Conservation (phyloP, 495 filamentous ascomycete genomes). For the Stereocaulon alpinum region DNA sequence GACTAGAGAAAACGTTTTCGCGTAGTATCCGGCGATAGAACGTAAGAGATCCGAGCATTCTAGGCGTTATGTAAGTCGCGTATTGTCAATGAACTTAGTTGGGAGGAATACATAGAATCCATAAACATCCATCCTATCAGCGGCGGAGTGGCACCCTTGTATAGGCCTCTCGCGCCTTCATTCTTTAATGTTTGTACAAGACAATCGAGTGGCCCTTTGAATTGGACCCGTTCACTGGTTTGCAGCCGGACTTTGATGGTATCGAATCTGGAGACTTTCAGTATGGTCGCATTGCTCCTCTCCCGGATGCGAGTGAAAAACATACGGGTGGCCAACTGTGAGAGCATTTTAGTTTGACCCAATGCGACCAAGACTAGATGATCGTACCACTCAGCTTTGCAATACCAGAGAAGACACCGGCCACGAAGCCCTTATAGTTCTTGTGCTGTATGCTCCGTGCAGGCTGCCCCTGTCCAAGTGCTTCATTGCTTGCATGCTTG, state of each 20-base stretch:
- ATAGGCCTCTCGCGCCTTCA: constrained; percentile 69
- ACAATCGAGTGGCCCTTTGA: constrained; percentile 81
- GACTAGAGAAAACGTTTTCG: constrained; percentile 63
- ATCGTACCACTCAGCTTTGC: constrained; percentile 73
- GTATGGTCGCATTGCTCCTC: constrained; percentile 38
- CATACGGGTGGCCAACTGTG: constrained; percentile 58
- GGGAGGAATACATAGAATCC: constrained; percentile 58
- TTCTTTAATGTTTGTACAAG: constrained; percentile 68
- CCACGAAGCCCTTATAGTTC: constrained; percentile 88
- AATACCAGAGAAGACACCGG: constrained; percentile 85
- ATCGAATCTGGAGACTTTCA: constrained; percentile 52
- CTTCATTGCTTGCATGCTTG: constrained; percentile 16
- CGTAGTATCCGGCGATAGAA: constrained; percentile 75
- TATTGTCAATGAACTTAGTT: background rate
- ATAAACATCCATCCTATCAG: constrained; percentile 97
- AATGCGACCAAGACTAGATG: background rate
- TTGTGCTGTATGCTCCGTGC: constrained; percentile 15
- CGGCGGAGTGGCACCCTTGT: constrained; percentile 84
- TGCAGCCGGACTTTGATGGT: constrained; percentile 94
- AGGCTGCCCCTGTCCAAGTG: constrained; percentile 16
- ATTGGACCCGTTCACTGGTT: constrained; percentile 66
- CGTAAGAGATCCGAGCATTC: constrained; percentile 85
- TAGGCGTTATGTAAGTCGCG: constrained; percentile 19
- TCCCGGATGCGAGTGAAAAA: constrained; percentile 1
- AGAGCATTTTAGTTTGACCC: background rate